Base-by-base conservation (phyloP, 169 alveolate species). In the Sarcocystis neurona region DNA sequence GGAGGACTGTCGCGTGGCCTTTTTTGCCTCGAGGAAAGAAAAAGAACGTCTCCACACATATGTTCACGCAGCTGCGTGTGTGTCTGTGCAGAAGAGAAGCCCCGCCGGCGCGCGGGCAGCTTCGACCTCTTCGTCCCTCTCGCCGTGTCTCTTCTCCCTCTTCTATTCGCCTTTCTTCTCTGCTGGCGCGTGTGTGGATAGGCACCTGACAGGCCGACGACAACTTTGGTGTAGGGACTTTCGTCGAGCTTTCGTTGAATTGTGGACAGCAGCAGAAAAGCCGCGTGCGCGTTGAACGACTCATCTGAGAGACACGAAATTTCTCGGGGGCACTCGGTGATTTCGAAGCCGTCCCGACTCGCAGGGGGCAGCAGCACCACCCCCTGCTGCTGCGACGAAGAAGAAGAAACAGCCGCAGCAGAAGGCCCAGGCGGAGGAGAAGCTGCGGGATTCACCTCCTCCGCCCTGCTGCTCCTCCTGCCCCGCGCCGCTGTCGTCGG, bases 121-220 rank as follows among this genome's bases (percentile, higher is more conserved):
- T 23, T 53, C 30, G 66, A 15, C 66, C 12, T 53, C 66, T 23
- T 23, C 66, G 66, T 15, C 12, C 12, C 12, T 12, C 66, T 53
- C 66, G 30, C 23, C 66, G 12, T 53, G 12, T 23, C 23, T 53
- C 66, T 53, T 53, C 66, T 53, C 66, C 23, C 66, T 23, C 23
- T 23, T 23, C 23, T 53, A 12, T 53, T 23, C 66, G 30, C 66
- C 66, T 66, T 66, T 34, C 10, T 66, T 66, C 77, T 20, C 39
- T 27, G 77, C 30, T 12, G 77, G 77, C 39, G 8, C 30, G 30
- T 50, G 77, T 66, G 12, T 12, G 30, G 77, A 66, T 66, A 6
- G 12, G 10, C n/a, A 72, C 82, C 82, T n/a, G 82, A 72, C 32
- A 72, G 23, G 23, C 82, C 82, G 1, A 72, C 56, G 53, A 72